phyloP scores from a whole-genome alignment of 2,329 filamentous ascomycete species.

The Colletotrichum incanum region DNA sequence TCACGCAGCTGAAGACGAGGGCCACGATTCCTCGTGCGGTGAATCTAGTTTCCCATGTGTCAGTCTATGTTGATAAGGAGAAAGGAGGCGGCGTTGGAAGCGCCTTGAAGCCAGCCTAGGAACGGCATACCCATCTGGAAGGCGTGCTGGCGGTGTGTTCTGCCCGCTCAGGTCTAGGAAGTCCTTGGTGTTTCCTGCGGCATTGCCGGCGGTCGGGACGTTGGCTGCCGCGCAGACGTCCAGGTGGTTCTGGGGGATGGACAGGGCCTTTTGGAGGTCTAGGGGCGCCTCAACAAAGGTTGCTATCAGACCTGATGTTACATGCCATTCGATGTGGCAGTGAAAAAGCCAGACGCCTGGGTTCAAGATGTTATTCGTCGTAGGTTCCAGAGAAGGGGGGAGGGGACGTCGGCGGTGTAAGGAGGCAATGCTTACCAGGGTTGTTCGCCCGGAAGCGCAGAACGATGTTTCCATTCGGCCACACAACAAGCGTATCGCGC shows the following conservation, averaged over 20 bases:
- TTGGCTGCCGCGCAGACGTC: slow-evolving; percentile 70
- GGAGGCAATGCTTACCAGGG: slow-evolving; percentile 63
- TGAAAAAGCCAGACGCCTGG: slow-evolving; percentile 79
- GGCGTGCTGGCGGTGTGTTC: slow-evolving; percentile 66
- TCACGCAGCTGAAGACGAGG: slow-evolving; percentile 79
- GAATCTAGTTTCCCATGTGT: slow-evolving; percentile 63
- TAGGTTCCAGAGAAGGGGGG: not conserved
- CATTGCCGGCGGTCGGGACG: slow-evolving; percentile 76
- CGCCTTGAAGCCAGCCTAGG: not conserved
- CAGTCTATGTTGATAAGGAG: not conserved
- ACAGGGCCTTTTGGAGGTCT: slow-evolving; percentile 72
- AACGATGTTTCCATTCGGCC: slow-evolving; percentile 77
- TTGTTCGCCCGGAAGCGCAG: slow-evolving; percentile 79
- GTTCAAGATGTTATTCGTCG: not conserved
- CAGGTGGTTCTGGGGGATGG: slow-evolving; percentile 72
- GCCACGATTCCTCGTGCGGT: slow-evolving; percentile 81
- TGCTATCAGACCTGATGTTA: slow-evolving; percentile 76
- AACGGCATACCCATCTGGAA: slow-evolving; percentile 74
- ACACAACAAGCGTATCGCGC: slow-evolving; percentile 78
- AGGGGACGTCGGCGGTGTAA: slow-evolving; percentile 42
- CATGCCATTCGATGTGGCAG: slow-evolving; percentile 87
- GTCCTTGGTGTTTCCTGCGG: slow-evolving; percentile 79
- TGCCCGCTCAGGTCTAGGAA: slow-evolving; percentile 75
- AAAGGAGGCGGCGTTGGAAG: not conserved
- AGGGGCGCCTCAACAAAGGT: slow-evolving; percentile 76